These are phyloP conservation scores for Penicillium atrosanguineum DNA, from an alignment of 495 filamentous ascomycete species.

Conservation along the genomic window DNA sequence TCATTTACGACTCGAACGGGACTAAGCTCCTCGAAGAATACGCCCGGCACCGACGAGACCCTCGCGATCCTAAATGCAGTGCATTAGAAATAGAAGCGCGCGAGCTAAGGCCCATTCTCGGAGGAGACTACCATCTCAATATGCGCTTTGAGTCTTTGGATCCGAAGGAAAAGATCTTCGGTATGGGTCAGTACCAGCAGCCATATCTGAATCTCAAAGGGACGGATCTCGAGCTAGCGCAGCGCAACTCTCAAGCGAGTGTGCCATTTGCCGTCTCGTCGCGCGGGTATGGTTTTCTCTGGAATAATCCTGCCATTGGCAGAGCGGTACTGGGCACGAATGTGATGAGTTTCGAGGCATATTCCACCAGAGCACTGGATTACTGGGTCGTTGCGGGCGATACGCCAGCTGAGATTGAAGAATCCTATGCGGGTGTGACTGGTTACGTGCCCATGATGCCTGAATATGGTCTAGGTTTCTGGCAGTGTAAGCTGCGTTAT, in stretches of 20 bases:
- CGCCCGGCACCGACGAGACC: slow-evolving; percentile 48
- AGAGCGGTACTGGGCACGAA: slow-evolving; percentile 56
- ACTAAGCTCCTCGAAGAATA: slow-evolving; percentile 55
- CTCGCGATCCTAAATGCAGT: slow-evolving; percentile 53
- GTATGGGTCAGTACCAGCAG: slow-evolving; percentile 65
- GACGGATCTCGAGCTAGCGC: slow-evolving; percentile 54
- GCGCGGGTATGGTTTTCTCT: slow-evolving; percentile 55
- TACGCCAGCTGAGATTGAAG: slow-evolving; percentile 48
- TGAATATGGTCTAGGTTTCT: slow-evolving; percentile 60
- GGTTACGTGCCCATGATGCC: slow-evolving; percentile 61
- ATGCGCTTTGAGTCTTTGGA: slow-evolving; percentile 51
- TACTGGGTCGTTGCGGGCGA: slow-evolving; percentile 60
- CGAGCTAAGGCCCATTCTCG: slow-evolving; percentile 51
- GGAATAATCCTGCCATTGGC: slow-evolving; percentile 58
- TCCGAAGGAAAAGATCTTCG: slow-evolving; percentile 54
- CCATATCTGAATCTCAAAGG: slow-evolving; percentile 55
- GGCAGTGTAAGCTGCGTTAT: slow-evolving; percentile 62
- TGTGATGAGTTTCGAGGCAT: slow-evolving; percentile 57
- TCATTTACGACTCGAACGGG: slow-evolving; percentile 44
- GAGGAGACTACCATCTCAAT: slow-evolving; percentile 53
- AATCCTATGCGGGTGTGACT: slow-evolving; percentile 49
- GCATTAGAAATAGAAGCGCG: slow-evolving; percentile 52
- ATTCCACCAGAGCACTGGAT: slow-evolving; percentile 50
- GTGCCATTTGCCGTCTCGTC: slow-evolving; percentile 55
- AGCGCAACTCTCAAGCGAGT: slow-evolving; percentile 60